phyloP scores from a whole-genome alignment of 495 filamentous ascomycete genomes.

The Annulohypoxylon moriforme region DNA sequence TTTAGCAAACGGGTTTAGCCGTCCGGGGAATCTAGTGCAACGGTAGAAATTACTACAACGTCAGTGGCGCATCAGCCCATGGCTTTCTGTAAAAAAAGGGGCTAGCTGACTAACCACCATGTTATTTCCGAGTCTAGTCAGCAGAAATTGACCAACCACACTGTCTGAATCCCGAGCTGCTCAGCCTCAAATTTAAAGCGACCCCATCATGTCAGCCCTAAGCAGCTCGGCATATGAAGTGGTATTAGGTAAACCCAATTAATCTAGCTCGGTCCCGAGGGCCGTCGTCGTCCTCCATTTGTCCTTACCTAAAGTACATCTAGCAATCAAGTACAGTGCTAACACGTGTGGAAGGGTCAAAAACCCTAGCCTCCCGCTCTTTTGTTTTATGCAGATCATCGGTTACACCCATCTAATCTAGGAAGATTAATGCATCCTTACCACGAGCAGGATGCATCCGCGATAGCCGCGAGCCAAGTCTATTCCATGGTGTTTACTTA shows the following conservation, averaged over 20 bases:
- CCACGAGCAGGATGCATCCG: neutral
- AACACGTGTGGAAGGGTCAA: neutral
- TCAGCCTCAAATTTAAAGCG: neutral
- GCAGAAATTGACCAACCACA: neutral
- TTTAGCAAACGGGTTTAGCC: neutral
- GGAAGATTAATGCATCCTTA: neutral
- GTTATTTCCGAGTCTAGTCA: neutral
- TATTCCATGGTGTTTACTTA: neutral
- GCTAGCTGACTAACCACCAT: neutral
- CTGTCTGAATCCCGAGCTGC: neutral
- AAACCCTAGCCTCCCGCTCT: neutral
- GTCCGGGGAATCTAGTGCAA: neutral
- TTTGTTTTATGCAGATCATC: slow-evolving; percentile 2
- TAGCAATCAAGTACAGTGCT: neutral
- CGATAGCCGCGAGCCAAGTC: neutral
- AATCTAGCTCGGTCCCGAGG: neutral
- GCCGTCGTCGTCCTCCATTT: neutral
- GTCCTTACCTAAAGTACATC: neutral
- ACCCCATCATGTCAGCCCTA: neutral
- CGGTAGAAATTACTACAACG: neutral
- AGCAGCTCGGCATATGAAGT: neutral
- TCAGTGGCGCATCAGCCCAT: neutral
- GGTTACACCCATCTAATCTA: neutral
- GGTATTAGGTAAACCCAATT: neutral
- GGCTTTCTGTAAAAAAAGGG: neutral